Percentiles rank a stretch among this genome's conserved stretches.
Evolutionary conservation across 2,329 filamentous ascomycete species (phyloP).

Genomic region (Chalara sp.): DNA sequence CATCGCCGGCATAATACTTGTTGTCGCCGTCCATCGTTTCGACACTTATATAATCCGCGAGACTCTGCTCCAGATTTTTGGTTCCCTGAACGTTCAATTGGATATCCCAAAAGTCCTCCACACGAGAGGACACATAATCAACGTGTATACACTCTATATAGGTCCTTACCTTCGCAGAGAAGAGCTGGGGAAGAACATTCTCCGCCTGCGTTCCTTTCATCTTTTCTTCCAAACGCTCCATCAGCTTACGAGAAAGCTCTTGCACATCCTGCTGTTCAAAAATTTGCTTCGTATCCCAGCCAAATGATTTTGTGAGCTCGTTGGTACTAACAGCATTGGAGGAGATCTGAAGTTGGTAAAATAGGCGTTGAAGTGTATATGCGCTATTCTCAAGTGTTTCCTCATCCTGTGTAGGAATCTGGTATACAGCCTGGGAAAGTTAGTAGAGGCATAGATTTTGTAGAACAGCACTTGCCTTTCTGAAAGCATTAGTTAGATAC

Average conservation of each 20-base stretch:
- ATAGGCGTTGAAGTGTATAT: constrained; percentile 86
- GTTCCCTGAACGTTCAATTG: constrained; percentile 95
- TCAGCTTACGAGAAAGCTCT: constrained; percentile 90
- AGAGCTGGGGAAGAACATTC: constrained; percentile 82
- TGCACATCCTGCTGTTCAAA: constrained; percentile 99
- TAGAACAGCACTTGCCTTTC: constrained; percentile 57
- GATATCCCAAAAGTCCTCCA: constrained; percentile 98
- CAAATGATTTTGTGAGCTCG: constrained; percentile 92
- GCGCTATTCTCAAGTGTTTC: constrained; percentile 80
- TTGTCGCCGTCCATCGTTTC: constrained; percentile 98
- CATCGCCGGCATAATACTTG: constrained; percentile 89
- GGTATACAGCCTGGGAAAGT: constrained; percentile 71
- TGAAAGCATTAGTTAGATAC: constrained; percentile 87
- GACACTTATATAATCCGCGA: constrained; percentile 92
- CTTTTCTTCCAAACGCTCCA: constrained; percentile 93
- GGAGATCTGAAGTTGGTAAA: constrained; percentile 90
- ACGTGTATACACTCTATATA: constrained; percentile 99
- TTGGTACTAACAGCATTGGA: constrained; percentile 78
- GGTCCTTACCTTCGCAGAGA: constrained; percentile 96
- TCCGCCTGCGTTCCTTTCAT: constrained; percentile 97
- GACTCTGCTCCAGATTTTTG: constrained; percentile 87
- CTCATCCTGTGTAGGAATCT: constrained; percentile 88
- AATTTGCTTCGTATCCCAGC: constrained; percentile 95
- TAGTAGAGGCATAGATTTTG: constrained; percentile 4
- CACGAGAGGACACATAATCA: constrained; percentile 88